These are phyloP conservation scores for Ilex asprella DNA, from an alignment of 257 asterid genomes.

Conservation along the genomic window DNA sequence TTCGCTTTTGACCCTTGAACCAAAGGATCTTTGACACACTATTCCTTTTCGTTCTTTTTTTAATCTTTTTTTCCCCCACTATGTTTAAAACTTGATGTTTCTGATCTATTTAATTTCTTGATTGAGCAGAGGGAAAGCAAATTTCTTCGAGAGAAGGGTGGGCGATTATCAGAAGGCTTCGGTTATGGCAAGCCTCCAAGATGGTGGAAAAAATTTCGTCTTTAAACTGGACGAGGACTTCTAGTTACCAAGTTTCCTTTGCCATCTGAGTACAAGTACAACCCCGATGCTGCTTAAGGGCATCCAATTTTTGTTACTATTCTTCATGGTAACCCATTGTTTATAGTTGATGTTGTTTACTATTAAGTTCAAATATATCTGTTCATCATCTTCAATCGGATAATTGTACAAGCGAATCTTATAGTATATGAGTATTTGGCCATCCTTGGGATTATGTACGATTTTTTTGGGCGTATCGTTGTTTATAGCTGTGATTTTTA, in stretches of 20 bases:
- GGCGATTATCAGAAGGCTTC: constrained; percentile 82
- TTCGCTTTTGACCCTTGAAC: too few species aligned
- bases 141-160: constrained; percentile 74
- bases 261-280: background rate
- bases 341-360: background rate
- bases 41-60: too few species aligned
- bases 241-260: constrained; percentile 18
- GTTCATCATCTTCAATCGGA: too few species aligned
- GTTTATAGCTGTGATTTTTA: too few species aligned
- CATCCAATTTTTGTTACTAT: constrained; percentile 6
- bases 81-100: background rate
- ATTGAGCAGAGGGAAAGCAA: constrained; percentile 58
- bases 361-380: background rate
- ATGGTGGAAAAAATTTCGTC: constrained; percentile 38
- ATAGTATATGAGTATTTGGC: too few species aligned
- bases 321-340: constrained; percentile 6
- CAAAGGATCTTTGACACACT: too few species aligned
- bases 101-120: background rate
- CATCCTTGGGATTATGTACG: too few species aligned
- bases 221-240: constrained; percentile 73
- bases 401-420: too few species aligned
- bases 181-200: constrained; percentile 62
- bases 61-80: background rate
- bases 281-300: constrained; percentile 15
- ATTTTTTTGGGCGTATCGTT: too few species aligned